Percentiles rank a stretch among this genome's conserved stretches.
Evolutionary conservation across 805 yeast species (phyloP).

Genomic region (Huiozyma sinensis): DNA sequence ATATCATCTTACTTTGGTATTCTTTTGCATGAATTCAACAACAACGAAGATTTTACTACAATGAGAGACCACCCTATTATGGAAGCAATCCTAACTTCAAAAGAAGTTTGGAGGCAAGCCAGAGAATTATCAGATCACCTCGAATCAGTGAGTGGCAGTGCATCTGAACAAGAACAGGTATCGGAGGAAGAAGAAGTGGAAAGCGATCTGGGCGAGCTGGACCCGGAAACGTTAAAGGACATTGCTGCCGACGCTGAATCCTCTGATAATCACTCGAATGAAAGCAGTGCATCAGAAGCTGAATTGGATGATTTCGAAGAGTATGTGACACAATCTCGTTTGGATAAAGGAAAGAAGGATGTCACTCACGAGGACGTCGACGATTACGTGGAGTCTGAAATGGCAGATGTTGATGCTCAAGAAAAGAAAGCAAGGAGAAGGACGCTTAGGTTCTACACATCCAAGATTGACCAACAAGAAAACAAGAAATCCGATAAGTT

Average conservation of each 20-base stretch:
- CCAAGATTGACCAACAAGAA: slow-evolving; percentile 83
- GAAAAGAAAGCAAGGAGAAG: slow-evolving; percentile 74
- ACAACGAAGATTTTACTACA: slow-evolving; percentile 43
- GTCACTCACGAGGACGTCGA: slow-evolving; percentile 21
- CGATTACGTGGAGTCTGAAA: slow-evolving; percentile 60
- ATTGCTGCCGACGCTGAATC: slow-evolving; percentile 9
- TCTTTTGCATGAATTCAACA: slow-evolving; percentile 44
- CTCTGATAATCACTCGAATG: slow-evolving; percentile 9
- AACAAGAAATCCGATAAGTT: slow-evolving; percentile 47
- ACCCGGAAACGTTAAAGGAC: slow-evolving; percentile 14
- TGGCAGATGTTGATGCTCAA: slow-evolving; percentile 76
- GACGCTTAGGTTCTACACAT: slow-evolving; percentile 88
- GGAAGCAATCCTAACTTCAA: slow-evolving; percentile 70
- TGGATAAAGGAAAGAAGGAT: slow-evolving; percentile 31
- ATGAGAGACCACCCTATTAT: slow-evolving; percentile 86
- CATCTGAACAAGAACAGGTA: slow-evolving; percentile 6
- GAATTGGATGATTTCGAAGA: slow-evolving; percentile 36
- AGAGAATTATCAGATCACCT: slow-evolving; percentile 34
- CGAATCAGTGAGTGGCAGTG: slow-evolving; percentile 10
- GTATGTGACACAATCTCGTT: slow-evolving; percentile 44
- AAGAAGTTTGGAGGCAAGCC: slow-evolving; percentile 89
- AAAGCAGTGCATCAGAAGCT: slow-evolving; percentile 18
- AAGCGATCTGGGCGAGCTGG: slow-evolving; percentile 10
- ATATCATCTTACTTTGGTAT: slow-evolving; percentile 71
- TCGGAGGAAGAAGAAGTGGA: slow-evolving; percentile 7